Percentiles rank a stretch among this genome's conserved stretches.
phyloP scores from a whole-genome alignment of 2,329 filamentous ascomycete species.

The Penicillium nordicum region DNA sequence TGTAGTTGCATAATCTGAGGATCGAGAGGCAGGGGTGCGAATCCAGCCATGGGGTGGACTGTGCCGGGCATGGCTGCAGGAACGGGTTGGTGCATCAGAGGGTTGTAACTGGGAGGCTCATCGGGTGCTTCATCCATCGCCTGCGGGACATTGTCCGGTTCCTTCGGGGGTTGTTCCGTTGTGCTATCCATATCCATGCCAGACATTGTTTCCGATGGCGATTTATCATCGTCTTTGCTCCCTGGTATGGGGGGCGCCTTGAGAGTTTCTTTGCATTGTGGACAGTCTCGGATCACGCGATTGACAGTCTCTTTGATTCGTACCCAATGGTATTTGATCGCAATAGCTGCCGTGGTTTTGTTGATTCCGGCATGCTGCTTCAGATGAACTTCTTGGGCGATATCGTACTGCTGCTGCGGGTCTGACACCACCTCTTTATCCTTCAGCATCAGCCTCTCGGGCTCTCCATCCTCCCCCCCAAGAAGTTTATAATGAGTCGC shows the following conservation, averaged over 20 bases:
- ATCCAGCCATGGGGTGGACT: constrained; percentile 41
- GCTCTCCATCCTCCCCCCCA: constrained; percentile 46
- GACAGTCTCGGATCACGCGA: constrained; percentile 87
- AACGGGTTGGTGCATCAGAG: constrained; percentile 30
- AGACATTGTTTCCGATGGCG: constrained; percentile 14
- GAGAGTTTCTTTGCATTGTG: constrained; percentile 77
- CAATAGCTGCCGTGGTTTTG: constrained; percentile 92
- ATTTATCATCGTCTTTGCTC: constrained; percentile 28
- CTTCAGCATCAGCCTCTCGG: constrained; percentile 87
- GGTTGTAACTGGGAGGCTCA: constrained; percentile 27
- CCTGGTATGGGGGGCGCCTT: constrained; percentile 50
- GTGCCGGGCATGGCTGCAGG: constrained; percentile 34
- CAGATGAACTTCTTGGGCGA: constrained; percentile 73
- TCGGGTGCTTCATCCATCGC: constrained; percentile 26
- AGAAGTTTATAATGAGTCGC: constrained; percentile 91
- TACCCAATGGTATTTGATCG: constrained; percentile 94
- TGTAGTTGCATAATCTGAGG: constrained; percentile 58
- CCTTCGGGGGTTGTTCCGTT: constrained; percentile 16
- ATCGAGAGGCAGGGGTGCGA: constrained; percentile 56
- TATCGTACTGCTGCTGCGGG: constrained; percentile 83
- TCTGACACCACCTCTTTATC: constrained; percentile 96
- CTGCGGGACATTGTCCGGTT: constrained; percentile 15
- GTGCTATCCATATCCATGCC: constrained; percentile 14
- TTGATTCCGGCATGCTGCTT: constrained; percentile 88
- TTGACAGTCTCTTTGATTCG: constrained; percentile 97